These are phyloP conservation scores for Daldinia bambusicola DNA, from an alignment of 495 filamentous ascomycete species.

Conservation along the genomic window DNA sequence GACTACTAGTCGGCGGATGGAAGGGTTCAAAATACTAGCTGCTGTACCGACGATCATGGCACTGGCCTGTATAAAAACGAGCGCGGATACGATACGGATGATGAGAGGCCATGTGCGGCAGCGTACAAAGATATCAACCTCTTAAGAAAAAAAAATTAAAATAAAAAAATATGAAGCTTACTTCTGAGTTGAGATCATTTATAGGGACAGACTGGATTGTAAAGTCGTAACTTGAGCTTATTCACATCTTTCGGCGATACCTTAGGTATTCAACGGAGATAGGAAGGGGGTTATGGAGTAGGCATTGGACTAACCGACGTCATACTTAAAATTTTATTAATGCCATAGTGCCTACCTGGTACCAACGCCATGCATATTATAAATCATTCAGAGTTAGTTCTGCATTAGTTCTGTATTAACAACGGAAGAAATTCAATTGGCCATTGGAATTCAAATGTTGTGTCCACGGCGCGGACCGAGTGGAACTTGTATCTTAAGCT, in stretches of 20 bases:
- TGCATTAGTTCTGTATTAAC: neutral
- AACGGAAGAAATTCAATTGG: neutral
- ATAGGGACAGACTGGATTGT: conserved; percentile 35
- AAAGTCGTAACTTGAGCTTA: conserved; percentile 27
- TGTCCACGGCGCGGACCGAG: conserved; percentile 22
- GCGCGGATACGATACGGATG: conserved; percentile 17
- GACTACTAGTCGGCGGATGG: conserved; percentile 13
- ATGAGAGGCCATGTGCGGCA: conserved; percentile 24
- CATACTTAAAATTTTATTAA: too few relatives aligned
- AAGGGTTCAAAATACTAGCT: conserved; percentile 8
- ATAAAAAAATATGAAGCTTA: conserved; percentile 19
- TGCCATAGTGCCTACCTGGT: too few relatives aligned
- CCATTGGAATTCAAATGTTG: neutral
- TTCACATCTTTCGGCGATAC: neutral
- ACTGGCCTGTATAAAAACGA: conserved; percentile 27
- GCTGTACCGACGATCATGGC: conserved; percentile 33
- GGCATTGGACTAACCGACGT: neutral
- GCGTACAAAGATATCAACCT: conserved; percentile 24
- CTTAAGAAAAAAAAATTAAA: conserved; percentile 21
- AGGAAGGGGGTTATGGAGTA: neutral
- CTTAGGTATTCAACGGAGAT: neutral
- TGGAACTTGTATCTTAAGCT: neutral
- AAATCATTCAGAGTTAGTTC: too few relatives aligned
- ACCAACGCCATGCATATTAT: too few relatives aligned
- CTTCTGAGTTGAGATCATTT: conserved; percentile 31